Base-by-base conservation (phyloP, 2,329 filamentous ascomycete genomes). In the Fusarium coffeatum region DNA sequence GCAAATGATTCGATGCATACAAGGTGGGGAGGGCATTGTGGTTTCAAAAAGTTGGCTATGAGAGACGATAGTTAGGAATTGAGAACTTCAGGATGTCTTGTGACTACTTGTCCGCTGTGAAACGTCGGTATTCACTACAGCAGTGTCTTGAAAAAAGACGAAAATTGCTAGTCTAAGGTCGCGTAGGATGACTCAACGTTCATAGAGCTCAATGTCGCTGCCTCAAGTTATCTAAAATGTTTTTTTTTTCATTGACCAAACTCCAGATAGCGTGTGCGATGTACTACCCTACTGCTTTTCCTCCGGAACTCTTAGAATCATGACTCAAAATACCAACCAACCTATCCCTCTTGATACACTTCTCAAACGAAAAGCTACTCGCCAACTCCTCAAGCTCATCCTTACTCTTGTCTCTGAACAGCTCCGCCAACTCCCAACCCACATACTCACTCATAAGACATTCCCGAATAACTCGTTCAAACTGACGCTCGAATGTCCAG, bases 331-430 rank as follows among this genome's bases (percentile, higher is more conserved):
- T 84, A 64, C 82, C 78, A 66, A 88, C 88, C 69, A 89, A 71
- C 2, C 80, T 80, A 43, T 86, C 81, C 32, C 87, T 76, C 73
- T 83, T 83, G 41, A 85, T 62, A 70, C 87, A 89, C 45, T 85
- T 81, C 48, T 88, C 85, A 69, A 88, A 83, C 27, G 81, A 80
- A 71, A 89, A 89, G 60, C 78, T 78, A 16, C 75, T 78, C 1
- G 85, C 86, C 46, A 88, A 76, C 60, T 83, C 84, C 64, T 90
- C 87, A 25, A 90, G 72, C 67, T 89, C 83, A 28, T 83, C 82
- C 55, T 83, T 75, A 0, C 76, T 80, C 79, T 85, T 86, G 6
- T 78, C 84, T 42, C 79, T 76, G 68, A 90, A 90, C 32, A 87
- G 76, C 70, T 84, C 83, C 1, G 86, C 87, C 75, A 87, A 84